phyloP scores from a whole-genome alignment of 768 basidiomycete species.

The Bullera alba region DNA sequence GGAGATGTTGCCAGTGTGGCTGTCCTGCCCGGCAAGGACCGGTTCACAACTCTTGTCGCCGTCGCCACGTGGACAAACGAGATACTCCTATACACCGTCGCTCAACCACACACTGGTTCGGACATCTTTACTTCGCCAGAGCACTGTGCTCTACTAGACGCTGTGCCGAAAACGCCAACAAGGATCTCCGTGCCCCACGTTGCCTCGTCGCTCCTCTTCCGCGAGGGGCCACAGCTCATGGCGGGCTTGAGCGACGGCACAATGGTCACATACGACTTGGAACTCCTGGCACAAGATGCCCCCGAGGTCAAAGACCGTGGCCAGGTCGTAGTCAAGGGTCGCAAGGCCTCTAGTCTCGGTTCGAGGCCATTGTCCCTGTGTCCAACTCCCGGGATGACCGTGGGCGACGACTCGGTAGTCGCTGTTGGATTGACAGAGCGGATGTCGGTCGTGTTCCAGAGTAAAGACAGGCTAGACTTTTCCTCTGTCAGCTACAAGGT shows the following conservation, averaged over 20 bases:
- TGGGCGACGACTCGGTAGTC: constrained; percentile 21
- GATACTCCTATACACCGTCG: constrained; percentile 27
- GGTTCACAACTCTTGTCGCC: constrained; percentile 18
- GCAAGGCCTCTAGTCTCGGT: constrained; percentile 31
- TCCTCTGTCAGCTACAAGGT: constrained; percentile 38
- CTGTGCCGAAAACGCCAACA: too few species aligned
- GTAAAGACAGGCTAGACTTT: constrained; percentile 31
- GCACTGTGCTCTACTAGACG: too few species aligned
- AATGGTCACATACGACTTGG: constrained; percentile 28
- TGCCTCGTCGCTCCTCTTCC: too few species aligned
- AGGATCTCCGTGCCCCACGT: too few species aligned
- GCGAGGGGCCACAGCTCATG: constrained; percentile 26
- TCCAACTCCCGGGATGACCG: constrained; percentile 1
- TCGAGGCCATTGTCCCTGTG: constrained; percentile 26
- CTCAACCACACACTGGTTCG: constrained; percentile 7
- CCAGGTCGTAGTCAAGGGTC: constrained; percentile 9
- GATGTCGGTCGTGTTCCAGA: constrained; percentile 37
- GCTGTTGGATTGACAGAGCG: constrained; percentile 34
- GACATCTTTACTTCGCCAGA: constrained; percentile 3
- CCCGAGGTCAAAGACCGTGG: constrained; percentile 1
- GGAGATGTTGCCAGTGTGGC: neutral
- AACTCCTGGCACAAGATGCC: constrained; percentile 2
- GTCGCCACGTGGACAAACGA: constrained; percentile 30
- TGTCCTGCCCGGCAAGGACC: neutral
- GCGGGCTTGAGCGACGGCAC: constrained; percentile 40